Conservation (phyloP, 768 basidiomycete species). For the Coprinopsis strossmayeri region DNA sequence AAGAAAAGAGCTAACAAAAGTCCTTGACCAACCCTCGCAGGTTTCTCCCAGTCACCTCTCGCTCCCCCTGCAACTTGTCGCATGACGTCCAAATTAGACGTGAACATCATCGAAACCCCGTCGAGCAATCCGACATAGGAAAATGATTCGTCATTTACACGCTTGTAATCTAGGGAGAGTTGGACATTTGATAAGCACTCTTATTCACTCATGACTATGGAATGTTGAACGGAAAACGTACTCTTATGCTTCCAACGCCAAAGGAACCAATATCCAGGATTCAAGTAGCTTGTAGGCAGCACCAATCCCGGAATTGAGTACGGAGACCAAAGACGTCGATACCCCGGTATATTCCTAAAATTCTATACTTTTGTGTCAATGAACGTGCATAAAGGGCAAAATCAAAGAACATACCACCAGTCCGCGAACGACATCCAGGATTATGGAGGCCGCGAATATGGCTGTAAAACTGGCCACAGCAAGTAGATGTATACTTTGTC, state of each 20-base stretch:
- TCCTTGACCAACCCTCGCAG: conserved; percentile 22
- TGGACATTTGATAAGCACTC: not conserved
- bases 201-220: not conserved
- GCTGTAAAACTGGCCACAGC: conserved; percentile 9
- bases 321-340: conserved; percentile 35
- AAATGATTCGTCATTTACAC: conserved; percentile 30
- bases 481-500: not conserved
- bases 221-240: conserved; percentile 14
- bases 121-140: conserved; percentile 33
- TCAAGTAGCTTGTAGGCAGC: conserved; percentile 37
- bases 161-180: conserved; percentile 28
- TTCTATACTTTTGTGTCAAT: conserved; percentile 18
- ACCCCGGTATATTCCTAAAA: conserved; percentile 31
- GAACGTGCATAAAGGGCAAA: not conserved
- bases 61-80: conserved; percentile 36
- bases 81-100: conserved; percentile 39
- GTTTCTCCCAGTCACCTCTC: conserved; percentile 35
- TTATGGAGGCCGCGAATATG: conserved; percentile 25
- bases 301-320: conserved; percentile 28
- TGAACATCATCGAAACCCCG: conserved; percentile 31
- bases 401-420: conserved; percentile 26
- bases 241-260: conserved; percentile 32
- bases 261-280: conserved; percentile 26
- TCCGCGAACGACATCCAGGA: conserved; percentile 23
- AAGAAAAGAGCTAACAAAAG: conserved; percentile 24